Percentiles rank a stretch among this genome's conserved stretches.
Conservation (phyloP, 179 eudicot species). For the Patellifolia procumbens region DNA sequence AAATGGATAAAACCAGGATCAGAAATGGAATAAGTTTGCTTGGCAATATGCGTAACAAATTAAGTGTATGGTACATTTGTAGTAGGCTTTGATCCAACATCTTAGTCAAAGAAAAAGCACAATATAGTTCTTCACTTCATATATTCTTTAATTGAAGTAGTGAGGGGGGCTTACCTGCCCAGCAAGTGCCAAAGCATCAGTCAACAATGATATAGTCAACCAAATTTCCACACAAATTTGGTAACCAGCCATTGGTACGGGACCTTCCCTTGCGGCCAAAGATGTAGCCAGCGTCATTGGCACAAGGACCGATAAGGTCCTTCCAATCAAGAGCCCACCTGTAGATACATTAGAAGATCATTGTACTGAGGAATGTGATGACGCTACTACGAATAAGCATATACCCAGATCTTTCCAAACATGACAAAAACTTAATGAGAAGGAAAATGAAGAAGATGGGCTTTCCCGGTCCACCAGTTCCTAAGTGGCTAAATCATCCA, state of each 20-base stretch:
- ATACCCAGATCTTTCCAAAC: constrained; percentile 1
- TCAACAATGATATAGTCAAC: constrained; percentile 88
- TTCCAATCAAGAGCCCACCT: constrained; percentile 80
- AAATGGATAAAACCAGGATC: neutral
- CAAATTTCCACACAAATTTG: constrained; percentile 85
- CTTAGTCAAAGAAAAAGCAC: neutral
- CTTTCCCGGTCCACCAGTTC: too few relatives aligned
- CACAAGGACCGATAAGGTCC: constrained; percentile 74
- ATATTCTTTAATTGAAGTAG: neutral
- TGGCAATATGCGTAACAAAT: neutral
- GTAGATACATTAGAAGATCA: constrained; percentile 21
- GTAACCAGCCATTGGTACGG: constrained; percentile 89
- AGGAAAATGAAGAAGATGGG: too few relatives aligned
- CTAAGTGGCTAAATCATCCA: neutral
- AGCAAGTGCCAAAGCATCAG: constrained; percentile 93
- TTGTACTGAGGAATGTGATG: constrained; percentile 1
- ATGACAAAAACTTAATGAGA: neutral
- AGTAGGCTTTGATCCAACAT: constrained; percentile 8
- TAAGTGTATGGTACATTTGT: neutral
- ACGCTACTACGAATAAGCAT: neutral
- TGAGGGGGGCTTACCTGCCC: constrained; percentile 63
- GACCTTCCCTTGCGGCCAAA: constrained; percentile 86
- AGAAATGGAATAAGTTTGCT: neutral
- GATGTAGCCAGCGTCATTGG: constrained; percentile 83
- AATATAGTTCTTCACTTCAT: neutral